phyloP scores from a whole-genome alignment of 306 rosid genomes.

The Bauhinia variegata region DNA sequence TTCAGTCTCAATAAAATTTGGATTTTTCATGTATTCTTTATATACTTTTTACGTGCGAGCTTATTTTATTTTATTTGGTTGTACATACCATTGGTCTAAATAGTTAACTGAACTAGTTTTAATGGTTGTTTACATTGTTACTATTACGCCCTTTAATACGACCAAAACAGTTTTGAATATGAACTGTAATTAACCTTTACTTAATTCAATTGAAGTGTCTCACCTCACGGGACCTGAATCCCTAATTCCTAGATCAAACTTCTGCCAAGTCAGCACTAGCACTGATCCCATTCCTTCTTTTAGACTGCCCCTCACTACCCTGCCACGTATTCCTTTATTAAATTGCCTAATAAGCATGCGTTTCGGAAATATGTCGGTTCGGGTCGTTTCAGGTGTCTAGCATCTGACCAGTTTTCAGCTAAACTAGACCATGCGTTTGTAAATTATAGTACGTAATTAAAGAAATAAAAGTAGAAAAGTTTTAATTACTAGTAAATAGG shows the following conservation, averaged over 20 bases:
- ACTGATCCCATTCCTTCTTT: too few species aligned
- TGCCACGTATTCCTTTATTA: constrained; percentile 40
- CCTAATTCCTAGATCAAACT: constrained; percentile 31
- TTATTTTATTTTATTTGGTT: too few species aligned
- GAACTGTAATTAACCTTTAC: neutral
- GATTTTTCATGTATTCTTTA: too few species aligned
- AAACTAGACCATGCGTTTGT: neutral
- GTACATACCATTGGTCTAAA: constrained; percentile 58
- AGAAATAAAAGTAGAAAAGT: too few species aligned
- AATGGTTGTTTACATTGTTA: constrained; percentile 30
- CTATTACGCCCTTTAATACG: neutral
- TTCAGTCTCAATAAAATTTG: too few species aligned
- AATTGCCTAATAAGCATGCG: constrained; percentile 17
- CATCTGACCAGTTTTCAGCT: neutral
- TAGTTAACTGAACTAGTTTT: constrained; percentile 33
- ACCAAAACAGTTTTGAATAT: constrained; percentile 10
- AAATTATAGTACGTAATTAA: neutral
- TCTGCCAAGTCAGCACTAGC: constrained; percentile 42
- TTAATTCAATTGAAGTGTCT: constrained; percentile 45
- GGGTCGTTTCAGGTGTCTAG: neutral
- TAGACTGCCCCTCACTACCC: too few species aligned
- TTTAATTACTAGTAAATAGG: too few species aligned
- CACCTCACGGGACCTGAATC: constrained; percentile 70
- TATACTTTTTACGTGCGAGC: too few species aligned
- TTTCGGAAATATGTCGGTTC: constrained; percentile 21